Conservation (phyloP, 2,329 filamentous ascomycete species). For the Rutstroemia sp. region DNA sequence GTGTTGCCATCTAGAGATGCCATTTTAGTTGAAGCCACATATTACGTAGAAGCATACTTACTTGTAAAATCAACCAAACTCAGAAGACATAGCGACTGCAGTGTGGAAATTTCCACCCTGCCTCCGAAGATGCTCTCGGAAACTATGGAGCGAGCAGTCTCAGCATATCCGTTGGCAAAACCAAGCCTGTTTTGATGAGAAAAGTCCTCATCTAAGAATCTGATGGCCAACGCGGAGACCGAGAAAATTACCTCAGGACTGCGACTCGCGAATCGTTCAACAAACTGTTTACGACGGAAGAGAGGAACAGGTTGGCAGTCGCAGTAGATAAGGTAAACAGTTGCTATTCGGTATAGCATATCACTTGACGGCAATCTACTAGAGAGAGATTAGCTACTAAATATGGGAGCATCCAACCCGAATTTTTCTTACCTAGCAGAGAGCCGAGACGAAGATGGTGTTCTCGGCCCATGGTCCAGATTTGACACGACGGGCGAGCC, state of each 20-base stretch:
- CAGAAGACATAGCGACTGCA: constrained; percentile 34
- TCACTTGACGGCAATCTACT: constrained; percentile 33
- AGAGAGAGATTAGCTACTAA: neutral
- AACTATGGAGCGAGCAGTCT: constrained; percentile 27
- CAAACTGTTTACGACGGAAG: constrained; percentile 36
- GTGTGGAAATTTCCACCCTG: constrained; percentile 31
- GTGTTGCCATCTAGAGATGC: constrained; percentile 35
- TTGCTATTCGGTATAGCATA: constrained; percentile 32
- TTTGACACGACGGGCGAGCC: constrained; percentile 1
- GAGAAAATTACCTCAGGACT: constrained; percentile 31
- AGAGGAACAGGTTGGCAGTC: constrained; percentile 43
- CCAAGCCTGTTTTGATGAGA: constrained; percentile 18
- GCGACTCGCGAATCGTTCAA: constrained; percentile 33
- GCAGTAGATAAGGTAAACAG: constrained; percentile 40
- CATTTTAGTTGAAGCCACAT: neutral
- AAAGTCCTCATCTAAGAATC: constrained; percentile 33
- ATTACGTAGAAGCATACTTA: constrained; percentile 13
- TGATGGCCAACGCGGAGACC: constrained; percentile 34
- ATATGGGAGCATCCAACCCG: neutral
- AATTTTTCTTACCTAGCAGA: constrained; percentile 11
- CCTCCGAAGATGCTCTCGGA: constrained; percentile 32
- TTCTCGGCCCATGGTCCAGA: neutral
- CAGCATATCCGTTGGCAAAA: constrained; percentile 32
- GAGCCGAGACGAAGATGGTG: constrained; percentile 2
- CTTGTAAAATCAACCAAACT: constrained; percentile 33